phyloP scores from a whole-genome alignment of 2,329 filamentous ascomycete species.

The Fonsecaea erecta region DNA sequence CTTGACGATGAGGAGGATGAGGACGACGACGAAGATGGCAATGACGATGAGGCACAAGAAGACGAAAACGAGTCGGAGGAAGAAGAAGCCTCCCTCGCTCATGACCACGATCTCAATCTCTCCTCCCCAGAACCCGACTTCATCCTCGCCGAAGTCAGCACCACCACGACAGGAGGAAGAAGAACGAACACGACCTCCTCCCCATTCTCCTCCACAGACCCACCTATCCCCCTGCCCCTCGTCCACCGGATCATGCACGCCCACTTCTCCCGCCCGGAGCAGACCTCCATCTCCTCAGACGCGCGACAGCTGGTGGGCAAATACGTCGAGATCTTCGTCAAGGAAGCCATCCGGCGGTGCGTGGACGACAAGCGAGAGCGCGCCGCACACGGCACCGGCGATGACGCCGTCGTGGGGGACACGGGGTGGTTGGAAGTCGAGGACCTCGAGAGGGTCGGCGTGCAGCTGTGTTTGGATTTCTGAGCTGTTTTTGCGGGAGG shows the following conservation, averaged over 20 bases:
- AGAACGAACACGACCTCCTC: slow-evolving; percentile 34
- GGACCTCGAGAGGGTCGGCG: slow-evolving; percentile 85
- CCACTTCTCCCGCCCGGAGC: slow-evolving; percentile 70
- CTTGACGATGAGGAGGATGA: not conserved
- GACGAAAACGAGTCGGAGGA: slow-evolving; percentile 6
- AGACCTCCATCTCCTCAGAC: slow-evolving; percentile 74
- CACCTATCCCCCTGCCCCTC: slow-evolving; percentile 71
- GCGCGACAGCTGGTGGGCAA: slow-evolving; percentile 77
- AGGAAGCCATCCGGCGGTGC: slow-evolving; percentile 82
- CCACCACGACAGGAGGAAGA: slow-evolving; percentile 20
- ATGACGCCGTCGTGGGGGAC: slow-evolving; percentile 37
- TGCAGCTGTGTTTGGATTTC: slow-evolving; percentile 84
- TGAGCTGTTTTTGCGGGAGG: slow-evolving; percentile 47
- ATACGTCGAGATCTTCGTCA: slow-evolving; percentile 90
- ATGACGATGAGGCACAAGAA: not conserved
- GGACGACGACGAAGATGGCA: not conserved
- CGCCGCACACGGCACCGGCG: slow-evolving; percentile 18
- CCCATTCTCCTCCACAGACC: slow-evolving; percentile 45
- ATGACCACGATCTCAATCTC: slow-evolving; percentile 16
- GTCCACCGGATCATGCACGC: slow-evolving; percentile 78
- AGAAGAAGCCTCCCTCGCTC: slow-evolving; percentile 16
- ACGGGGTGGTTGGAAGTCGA: slow-evolving; percentile 66
- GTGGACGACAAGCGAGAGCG: slow-evolving; percentile 67
- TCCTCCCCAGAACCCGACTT: slow-evolving; percentile 50
- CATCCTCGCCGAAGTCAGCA: slow-evolving; percentile 52